phyloP scores from a whole-genome alignment of 805 yeast genomes.

The Saccharomycopsis sp. region DNA sequence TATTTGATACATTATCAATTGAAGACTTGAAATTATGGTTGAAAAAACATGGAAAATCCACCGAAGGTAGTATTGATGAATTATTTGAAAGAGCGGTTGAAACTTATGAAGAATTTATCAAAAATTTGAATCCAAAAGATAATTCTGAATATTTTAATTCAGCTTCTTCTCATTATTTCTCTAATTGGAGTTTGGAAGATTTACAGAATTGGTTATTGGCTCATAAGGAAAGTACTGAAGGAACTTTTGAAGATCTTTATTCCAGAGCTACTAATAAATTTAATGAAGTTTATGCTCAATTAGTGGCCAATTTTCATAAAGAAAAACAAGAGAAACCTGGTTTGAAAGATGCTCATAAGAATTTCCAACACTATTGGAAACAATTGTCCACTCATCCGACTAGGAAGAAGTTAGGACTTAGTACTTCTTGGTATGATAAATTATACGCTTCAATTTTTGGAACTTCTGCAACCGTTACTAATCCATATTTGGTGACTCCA shows the following conservation, averaged over 20 bases:
- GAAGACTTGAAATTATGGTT: conserved; percentile 12
- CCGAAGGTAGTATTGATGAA: conserved; percentile 24
- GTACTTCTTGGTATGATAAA: too few relatives aligned
- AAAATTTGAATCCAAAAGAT: not conserved
- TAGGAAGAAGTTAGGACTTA: too few relatives aligned
- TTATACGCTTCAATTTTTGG: too few relatives aligned
- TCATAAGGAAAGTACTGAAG: not conserved
- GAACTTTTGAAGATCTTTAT: not conserved
- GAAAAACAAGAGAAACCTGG: too few relatives aligned
- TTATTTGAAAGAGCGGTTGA: conserved; percentile 19
- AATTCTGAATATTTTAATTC: not conserved
- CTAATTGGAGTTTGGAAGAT: conserved; percentile 2
- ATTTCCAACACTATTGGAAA: too few relatives aligned
- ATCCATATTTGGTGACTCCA: too few relatives aligned
- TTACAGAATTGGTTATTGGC: conserved; percentile 2
- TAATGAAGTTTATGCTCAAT: too few relatives aligned
- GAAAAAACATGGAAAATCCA: conserved; percentile 3
- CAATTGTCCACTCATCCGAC: too few relatives aligned
- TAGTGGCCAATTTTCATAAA: too few relatives aligned
- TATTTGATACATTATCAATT: conserved; percentile 4
- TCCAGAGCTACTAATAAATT: conserved; percentile 1
- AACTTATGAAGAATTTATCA: not conserved
- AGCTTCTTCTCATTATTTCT: conserved; percentile 3
- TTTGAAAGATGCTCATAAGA: too few relatives aligned
- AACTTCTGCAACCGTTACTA: too few relatives aligned